These are phyloP conservation scores for Solioccasus polychromus DNA, from an alignment of 768 basidiomycete species.

Conservation along the genomic window DNA sequence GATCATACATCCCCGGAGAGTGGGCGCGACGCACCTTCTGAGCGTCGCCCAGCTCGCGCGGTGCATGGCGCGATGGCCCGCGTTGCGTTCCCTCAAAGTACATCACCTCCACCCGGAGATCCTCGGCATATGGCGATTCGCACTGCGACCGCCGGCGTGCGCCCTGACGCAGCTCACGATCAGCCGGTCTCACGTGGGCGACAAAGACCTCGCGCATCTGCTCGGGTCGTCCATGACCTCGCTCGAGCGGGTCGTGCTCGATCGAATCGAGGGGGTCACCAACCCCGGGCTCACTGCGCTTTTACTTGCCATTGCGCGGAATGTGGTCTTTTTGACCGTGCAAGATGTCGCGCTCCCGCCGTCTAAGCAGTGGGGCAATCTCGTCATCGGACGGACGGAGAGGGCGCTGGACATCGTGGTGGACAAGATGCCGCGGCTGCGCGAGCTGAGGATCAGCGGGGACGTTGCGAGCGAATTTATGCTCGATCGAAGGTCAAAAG, in stretches of 20 bases:
- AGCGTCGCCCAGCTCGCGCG: slow-evolving; percentile 18
- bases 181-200: slow-evolving; percentile 11
- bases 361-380: slow-evolving; percentile 13
- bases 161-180: slow-evolving; percentile 19
- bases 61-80: slow-evolving; percentile 16
- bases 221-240: slow-evolving; percentile 8
- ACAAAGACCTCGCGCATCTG: slow-evolving; percentile 18
- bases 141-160: slow-evolving; percentile 14
- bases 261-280: slow-evolving; percentile 18
- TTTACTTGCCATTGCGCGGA: slow-evolving; percentile 10
- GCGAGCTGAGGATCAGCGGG: slow-evolving; percentile 17
- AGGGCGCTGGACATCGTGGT: slow-evolving; percentile 17
- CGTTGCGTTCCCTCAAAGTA: slow-evolving; percentile 11
- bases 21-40: slow-evolving; percentile 1
- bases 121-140: slow-evolving; percentile 11
- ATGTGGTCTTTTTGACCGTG: slow-evolving; percentile 11
- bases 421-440: slow-evolving; percentile 18
- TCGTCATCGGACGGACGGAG: slow-evolving; percentile 17
- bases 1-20: not conserved
- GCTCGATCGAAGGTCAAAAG: slow-evolving; percentile 20
- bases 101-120: slow-evolving; percentile 15
- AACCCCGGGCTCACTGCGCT: slow-evolving; percentile 16
- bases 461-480: slow-evolving; percentile 26
- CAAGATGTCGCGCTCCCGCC: slow-evolving; percentile 21
- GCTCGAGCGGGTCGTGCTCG: slow-evolving; percentile 20